phyloP scores from a whole-genome alignment of 2,329 filamentous ascomycete species.

The Sordariomycetes sp. region DNA sequence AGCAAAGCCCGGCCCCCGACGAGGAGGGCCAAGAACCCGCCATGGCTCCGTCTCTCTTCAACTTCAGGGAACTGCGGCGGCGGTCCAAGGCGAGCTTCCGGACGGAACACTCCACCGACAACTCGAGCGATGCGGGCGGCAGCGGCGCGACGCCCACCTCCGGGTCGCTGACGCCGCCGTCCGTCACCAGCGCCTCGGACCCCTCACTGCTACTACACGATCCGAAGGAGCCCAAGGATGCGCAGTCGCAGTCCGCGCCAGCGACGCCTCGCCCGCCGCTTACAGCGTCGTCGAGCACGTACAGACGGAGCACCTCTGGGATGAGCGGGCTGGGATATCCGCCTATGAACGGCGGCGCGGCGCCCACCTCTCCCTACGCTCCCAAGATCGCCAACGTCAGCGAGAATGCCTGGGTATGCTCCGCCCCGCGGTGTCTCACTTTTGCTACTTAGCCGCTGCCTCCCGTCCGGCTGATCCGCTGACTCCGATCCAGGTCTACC shows the following conservation, averaged over 20 bases:
- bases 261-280: neutral
- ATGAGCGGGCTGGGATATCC: conserved; percentile 42
- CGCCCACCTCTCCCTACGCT: conserved; percentile 63
- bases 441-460: neutral
- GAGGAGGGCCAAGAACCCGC: no score
- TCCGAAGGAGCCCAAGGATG: neutral
- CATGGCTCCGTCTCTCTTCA: conserved; percentile 55
- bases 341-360: conserved; percentile 16
- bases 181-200: conserved; percentile 53
- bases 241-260: neutral
- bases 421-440: neutral
- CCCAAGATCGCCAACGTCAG: conserved; percentile 67
- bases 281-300: neutral
- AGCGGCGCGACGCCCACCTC: conserved; percentile 49
- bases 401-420: conserved; percentile 73
- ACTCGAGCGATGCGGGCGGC: conserved; percentile 43
- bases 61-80: conserved; percentile 57
- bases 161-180: conserved; percentile 63
- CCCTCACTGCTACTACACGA: conserved; percentile 34
- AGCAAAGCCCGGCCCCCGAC: neutral
- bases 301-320: conserved; percentile 48
- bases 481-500: conserved; percentile 53
- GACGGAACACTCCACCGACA: conserved; percentile 47
- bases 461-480: neutral
- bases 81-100: conserved; percentile 65